Base-by-base conservation (phyloP, 2,329 filamentous ascomycete species). In the Davidsoniella eucalypti region DNA sequence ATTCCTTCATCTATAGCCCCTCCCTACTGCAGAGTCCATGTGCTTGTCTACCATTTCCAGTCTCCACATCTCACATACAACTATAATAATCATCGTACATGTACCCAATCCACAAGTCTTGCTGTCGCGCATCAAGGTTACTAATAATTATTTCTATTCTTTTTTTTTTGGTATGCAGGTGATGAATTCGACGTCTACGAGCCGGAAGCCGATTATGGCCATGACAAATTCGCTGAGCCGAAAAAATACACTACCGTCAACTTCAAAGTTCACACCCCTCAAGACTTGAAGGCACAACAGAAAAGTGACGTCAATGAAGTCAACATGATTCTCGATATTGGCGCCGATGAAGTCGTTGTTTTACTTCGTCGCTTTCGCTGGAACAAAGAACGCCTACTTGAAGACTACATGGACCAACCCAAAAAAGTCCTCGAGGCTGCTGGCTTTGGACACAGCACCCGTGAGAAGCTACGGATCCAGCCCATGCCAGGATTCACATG, bases 301-400 rank as follows among this genome's bases (percentile, higher is more conserved):
- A 78, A 88, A 58, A 77, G 80, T 50, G 84, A 95, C 65, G 78
- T 98, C 58, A 74, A 82, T 57, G 88, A 96, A 61, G 87, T 96
- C 54, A 87, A 92, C 55, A 84, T 82, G 69, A 90, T 98, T 55
- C 73, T 98, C 36, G 85, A 88, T 53, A 80, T 95, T 61, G 80
- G 84, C 14, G 84, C 86, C 58, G 92, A 96, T 65, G 85, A 92
- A 55, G 81, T 85, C 0, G 90, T 88, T 21, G 95, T 98, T 49
- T 71, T 98, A 39, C 70, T 98, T 53, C 82, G 92, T 44, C 78
- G 92, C 65, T 86, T 85, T 58, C 77, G 87, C 60, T 98, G 92
- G 92, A 96, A 96, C 65, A 92, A 94, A 64, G 92, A 98, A 63
- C 80, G 85, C 38, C 65, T 98, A 57, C 88, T 96, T 52, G 92